phyloP scores from a whole-genome alignment of 768 basidiomycete genomes.

The Phlebiopsis flavidoalba region DNA sequence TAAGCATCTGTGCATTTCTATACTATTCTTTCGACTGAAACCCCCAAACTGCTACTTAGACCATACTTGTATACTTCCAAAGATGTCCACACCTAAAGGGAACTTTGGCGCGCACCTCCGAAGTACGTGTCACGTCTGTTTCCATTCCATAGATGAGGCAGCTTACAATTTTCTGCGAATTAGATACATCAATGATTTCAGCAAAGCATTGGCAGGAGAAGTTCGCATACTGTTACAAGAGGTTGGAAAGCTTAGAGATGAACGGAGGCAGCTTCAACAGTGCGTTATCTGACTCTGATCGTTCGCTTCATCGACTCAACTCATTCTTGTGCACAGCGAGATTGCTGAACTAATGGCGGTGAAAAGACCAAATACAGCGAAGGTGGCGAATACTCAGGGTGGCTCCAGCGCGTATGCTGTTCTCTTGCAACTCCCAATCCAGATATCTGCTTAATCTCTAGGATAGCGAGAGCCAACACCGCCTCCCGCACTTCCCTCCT shows the following conservation, averaged over 20 bases:
- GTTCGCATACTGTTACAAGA: conserved; percentile 58
- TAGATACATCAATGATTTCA: conserved; percentile 57
- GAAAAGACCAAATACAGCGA: conserved; percentile 78
- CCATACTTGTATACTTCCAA: background rate
- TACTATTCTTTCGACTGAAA: background rate
- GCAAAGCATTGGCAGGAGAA: conserved; percentile 56
- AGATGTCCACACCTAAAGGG: conserved; percentile 7
- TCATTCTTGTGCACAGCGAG: conserved; percentile 43
- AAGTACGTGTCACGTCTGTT: conserved; percentile 6
- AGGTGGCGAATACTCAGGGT: conserved; percentile 58
- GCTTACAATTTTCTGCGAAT: background rate
- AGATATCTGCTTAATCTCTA: conserved; percentile 5
- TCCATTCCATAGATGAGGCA: background rate
- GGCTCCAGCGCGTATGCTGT: background rate
- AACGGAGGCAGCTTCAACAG: conserved; percentile 53
- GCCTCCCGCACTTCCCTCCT: conserved; percentile 29
- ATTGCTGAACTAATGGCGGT: conserved; percentile 81
- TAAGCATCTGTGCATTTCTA: background rate
- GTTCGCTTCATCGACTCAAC: background rate
- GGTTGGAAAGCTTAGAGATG: conserved; percentile 56
- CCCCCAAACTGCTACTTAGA: background rate
- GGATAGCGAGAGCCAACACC: conserved; percentile 26
- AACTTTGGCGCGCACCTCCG: conserved; percentile 13
- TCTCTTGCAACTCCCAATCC: background rate
- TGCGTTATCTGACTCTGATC: conserved; percentile 23